A percentile compares a stretch with the other conserved stretches of the same genome.
These are phyloP conservation scores for Alternaria gansuensis DNA, from an alignment of 2,329 filamentous ascomycete genomes.

Conservation along the genomic window DNA sequence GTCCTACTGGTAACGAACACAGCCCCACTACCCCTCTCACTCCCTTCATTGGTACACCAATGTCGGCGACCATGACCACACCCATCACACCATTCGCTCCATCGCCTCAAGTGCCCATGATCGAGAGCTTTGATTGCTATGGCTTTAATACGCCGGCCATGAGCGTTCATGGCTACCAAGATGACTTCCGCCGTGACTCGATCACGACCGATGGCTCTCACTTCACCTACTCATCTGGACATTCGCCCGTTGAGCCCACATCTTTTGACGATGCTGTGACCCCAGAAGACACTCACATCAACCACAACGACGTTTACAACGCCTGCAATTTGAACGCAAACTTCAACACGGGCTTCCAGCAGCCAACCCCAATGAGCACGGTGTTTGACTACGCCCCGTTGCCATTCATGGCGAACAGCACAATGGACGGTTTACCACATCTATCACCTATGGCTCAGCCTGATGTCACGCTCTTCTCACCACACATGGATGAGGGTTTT, in stretches of 20 bases:
- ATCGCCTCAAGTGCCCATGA: slow-evolving; percentile 55
- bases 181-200: slow-evolving; percentile 51
- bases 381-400: slow-evolving; percentile 55
- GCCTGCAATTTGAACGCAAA: slow-evolving; percentile 66
- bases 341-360: slow-evolving; percentile 67
- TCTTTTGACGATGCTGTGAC: slow-evolving; percentile 57
- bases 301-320: slow-evolving; percentile 67
- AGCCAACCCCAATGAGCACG: slow-evolving; percentile 60
- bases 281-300: slow-evolving; percentile 61
- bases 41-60: slow-evolving; percentile 50
- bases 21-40: slow-evolving; percentile 47
- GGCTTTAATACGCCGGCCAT: slow-evolving; percentile 47
- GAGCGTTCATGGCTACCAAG: slow-evolving; percentile 41
- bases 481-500: slow-evolving; percentile 71
- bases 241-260: slow-evolving; percentile 54
- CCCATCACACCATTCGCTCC: slow-evolving; percentile 53
- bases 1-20: slow-evolving; percentile 35
- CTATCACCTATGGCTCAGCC: slow-evolving; percentile 75
- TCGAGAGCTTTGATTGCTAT: slow-evolving; percentile 45
- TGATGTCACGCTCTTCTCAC: slow-evolving; percentile 74
- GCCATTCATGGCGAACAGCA: slow-evolving; percentile 40
- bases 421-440: slow-evolving; percentile 55
- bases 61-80: slow-evolving; percentile 47
- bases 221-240: slow-evolving; percentile 52
- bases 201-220: slow-evolving; percentile 49